Percentiles rank a stretch among this genome's conserved stretches.
phyloP scores from a whole-genome alignment of 306 rosid species.

The Cicer pinnatifidum region DNA sequence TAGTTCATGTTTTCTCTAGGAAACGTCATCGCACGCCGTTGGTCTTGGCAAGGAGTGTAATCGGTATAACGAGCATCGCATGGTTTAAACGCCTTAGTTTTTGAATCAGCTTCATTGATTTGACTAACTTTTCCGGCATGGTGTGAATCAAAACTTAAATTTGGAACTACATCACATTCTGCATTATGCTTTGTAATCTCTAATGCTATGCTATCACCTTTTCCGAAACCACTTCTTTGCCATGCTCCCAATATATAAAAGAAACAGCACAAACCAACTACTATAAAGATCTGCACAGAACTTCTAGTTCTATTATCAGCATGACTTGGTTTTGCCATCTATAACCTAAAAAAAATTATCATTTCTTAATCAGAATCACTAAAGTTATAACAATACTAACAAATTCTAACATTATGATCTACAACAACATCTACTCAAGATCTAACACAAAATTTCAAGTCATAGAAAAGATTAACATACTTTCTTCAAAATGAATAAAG shows the following conservation, averaged over 20 bases:
- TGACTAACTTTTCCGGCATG: slow-evolving; percentile 49
- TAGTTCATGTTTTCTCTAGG: slow-evolving; percentile 79
- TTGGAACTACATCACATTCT: slow-evolving; percentile 66
- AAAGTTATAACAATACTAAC: not conserved
- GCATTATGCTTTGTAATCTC: slow-evolving; percentile 68
- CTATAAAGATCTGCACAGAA: slow-evolving; percentile 80
- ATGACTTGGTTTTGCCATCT: slow-evolving; percentile 76
- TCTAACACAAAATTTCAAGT: slow-evolving; percentile 25
- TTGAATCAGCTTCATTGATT: slow-evolving; percentile 48
- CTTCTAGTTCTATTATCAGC: slow-evolving; percentile 88
- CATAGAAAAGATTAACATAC: not conserved
- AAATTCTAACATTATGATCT: slow-evolving; percentile 39
- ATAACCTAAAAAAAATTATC: slow-evolving; percentile 51
- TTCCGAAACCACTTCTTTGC: slow-evolving; percentile 99
- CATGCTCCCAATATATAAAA: slow-evolving; percentile 95
- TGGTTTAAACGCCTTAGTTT: slow-evolving; percentile 57
- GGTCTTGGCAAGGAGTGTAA: slow-evolving; percentile 92
- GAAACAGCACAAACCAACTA: slow-evolving; percentile 86
- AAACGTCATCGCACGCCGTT: slow-evolving; percentile 84
- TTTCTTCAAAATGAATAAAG: slow-evolving; percentile 34
- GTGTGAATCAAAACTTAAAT: slow-evolving; percentile 59
- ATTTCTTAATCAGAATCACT: slow-evolving; percentile 35
- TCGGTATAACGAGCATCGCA: slow-evolving; percentile 62
- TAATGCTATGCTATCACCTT: slow-evolving; percentile 89
- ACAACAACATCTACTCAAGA: slow-evolving; percentile 9